These are phyloP conservation scores for Aspergillus aculeatus DNA, from an alignment of 2,329 filamentous ascomycete genomes.

Conservation along the genomic window DNA sequence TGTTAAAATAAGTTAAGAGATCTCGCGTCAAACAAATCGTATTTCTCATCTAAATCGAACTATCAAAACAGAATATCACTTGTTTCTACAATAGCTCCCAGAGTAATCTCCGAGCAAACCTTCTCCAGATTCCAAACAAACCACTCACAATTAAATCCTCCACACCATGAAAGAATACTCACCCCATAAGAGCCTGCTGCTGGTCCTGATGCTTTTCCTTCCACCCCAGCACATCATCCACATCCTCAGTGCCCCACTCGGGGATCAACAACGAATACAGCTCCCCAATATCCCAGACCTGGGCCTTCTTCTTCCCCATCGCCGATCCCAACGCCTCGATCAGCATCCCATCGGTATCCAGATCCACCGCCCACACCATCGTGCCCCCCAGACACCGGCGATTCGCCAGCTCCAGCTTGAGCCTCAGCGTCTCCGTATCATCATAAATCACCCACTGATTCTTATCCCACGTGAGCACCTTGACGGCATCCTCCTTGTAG, in stretches of 20 bases:
- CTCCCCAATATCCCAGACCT: no score
- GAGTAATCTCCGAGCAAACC: no score
- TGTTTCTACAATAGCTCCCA: no score
- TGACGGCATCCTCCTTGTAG: slow-evolving; percentile 14
- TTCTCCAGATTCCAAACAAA: no score
- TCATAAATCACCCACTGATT: slow-evolving; percentile 20
- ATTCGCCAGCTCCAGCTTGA: slow-evolving; percentile 21
- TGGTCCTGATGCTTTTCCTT: neutral
- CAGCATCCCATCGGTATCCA: slow-evolving; percentile 13
- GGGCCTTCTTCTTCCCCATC: slow-evolving; percentile 7
- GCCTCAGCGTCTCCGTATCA: slow-evolving; percentile 16
- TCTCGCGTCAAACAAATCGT: no score
- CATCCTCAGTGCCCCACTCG: neutral
- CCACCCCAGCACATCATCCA: slow-evolving; percentile 1
- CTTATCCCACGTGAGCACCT: slow-evolving; percentile 14
- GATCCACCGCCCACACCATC: slow-evolving; percentile 20
- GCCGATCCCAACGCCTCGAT: slow-evolving; percentile 7
- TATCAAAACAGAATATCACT: no score
- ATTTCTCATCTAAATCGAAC: no score
- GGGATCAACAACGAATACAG: neutral
- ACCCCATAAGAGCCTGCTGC: no score
- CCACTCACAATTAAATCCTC: no score
- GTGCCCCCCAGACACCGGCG: slow-evolving; percentile 18
- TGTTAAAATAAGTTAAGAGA: no score
- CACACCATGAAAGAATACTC: no score